Conservation (phyloP, 305 asterid genomes). For the Striga hermonthica region DNA sequence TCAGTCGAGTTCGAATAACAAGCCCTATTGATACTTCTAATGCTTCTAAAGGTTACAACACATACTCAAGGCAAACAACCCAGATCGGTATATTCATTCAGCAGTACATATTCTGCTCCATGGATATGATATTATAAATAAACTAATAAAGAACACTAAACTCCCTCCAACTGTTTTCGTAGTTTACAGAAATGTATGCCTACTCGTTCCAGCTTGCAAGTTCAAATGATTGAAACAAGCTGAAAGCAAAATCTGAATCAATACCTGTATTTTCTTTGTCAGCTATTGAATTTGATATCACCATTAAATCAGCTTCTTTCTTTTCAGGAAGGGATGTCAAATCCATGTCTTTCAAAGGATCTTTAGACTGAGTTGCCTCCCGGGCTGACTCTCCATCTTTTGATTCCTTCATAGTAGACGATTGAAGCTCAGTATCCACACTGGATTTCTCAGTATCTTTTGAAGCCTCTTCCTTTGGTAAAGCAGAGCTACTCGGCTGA, state of each 20-base stretch:
- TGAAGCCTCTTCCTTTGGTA: slow-evolving; percentile 39
- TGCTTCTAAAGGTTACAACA: slow-evolving; percentile 7
- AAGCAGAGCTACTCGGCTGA: slow-evolving; percentile 42
- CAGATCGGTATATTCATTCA: slow-evolving; percentile 7
- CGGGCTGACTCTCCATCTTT: slow-evolving; percentile 43
- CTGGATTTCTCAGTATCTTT: slow-evolving; percentile 41
- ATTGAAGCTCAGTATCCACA: slow-evolving; percentile 49
- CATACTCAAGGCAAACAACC: slow-evolving; percentile 5
- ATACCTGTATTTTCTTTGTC: slow-evolving; percentile 54
- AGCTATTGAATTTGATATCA: slow-evolving; percentile 36
- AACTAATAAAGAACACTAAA: background rate
- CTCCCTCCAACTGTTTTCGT: slow-evolving; percentile 10
- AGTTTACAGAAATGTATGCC: background rate
- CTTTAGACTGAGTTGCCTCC: slow-evolving; percentile 42
- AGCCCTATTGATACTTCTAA: slow-evolving; percentile 13
- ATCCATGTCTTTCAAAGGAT: slow-evolving; percentile 53
- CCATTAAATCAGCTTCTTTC: slow-evolving; percentile 43
- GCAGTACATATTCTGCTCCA: slow-evolving; percentile 16
- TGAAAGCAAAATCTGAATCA: slow-evolving; percentile 21
- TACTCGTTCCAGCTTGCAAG: slow-evolving; percentile 19
- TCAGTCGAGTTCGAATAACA: slow-evolving; percentile 20
- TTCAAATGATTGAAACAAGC: slow-evolving; percentile 26
- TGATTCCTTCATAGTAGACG: slow-evolving; percentile 52
- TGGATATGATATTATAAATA: slow-evolving; percentile 8
- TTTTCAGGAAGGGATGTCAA: slow-evolving; percentile 42